A percentile compares a stretch with the other conserved stretches of the same genome.
Conservation (phyloP, 805 yeast species). For the Candida khao-thaluensis region DNA sequence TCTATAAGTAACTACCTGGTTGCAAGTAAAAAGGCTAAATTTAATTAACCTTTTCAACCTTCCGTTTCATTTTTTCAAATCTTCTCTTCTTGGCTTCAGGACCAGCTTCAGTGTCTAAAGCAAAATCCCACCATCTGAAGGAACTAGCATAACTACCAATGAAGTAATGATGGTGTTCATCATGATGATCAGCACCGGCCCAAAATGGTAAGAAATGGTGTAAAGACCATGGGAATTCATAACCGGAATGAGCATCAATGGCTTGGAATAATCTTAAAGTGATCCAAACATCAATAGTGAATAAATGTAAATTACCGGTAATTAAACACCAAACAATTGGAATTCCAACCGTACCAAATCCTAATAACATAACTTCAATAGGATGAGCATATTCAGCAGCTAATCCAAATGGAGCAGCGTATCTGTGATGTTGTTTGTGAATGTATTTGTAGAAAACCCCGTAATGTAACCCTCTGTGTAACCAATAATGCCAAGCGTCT, state of each 20-base stretch:
- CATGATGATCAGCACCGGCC: slow-evolving; percentile 68
- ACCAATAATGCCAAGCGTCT: slow-evolving; percentile 63
- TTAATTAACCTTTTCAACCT: slow-evolving; percentile 34
- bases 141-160: slow-evolving; percentile 59
- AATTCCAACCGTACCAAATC: slow-evolving; percentile 60
- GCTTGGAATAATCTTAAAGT: slow-evolving; percentile 55
- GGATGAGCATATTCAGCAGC: slow-evolving; percentile 66
- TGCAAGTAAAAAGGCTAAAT: no score
- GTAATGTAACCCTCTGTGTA: slow-evolving; percentile 55
- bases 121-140: slow-evolving; percentile 58
- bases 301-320: slow-evolving; percentile 49
- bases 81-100: slow-evolving; percentile 50
- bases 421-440: slow-evolving; percentile 60
- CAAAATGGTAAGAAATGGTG: slow-evolving; percentile 57
- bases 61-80: slow-evolving; percentile 41
- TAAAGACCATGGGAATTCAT: slow-evolving; percentile 62
- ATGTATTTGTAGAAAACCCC: slow-evolving; percentile 57
- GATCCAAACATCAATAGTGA: slow-evolving; percentile 55
- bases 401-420: slow-evolving; percentile 62
- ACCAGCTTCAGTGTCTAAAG: slow-evolving; percentile 56
- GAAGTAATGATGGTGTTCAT: slow-evolving; percentile 58
- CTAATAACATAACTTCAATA: slow-evolving; percentile 54
- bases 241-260: slow-evolving; percentile 61
- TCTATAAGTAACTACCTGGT: no score
- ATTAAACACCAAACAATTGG: slow-evolving; percentile 54